These are phyloP conservation scores for Butyriboletus loyo DNA, from an alignment of 768 basidiomycete genomes.

Conservation along the genomic window DNA sequence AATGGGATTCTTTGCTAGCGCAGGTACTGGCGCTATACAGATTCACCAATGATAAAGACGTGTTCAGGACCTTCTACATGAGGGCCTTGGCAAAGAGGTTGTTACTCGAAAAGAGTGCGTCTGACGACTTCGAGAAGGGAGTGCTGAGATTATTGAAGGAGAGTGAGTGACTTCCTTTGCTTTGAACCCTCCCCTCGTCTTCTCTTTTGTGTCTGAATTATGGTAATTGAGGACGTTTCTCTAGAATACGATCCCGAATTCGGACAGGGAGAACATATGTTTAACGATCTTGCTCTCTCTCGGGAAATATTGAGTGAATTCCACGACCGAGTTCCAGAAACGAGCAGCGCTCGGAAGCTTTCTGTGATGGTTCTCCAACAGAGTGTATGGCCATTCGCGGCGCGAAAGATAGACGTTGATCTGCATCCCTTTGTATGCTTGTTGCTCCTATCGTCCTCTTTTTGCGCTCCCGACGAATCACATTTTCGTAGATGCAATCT, in stretches of 20 bases:
- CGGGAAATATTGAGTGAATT: slow-evolving; percentile 69
- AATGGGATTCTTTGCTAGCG: slow-evolving; percentile 63
- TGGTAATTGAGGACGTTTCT: slow-evolving; percentile 13
- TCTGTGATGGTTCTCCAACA: slow-evolving; percentile 82
- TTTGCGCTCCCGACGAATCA: slow-evolving; percentile 7
- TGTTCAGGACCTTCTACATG: slow-evolving; percentile 91
- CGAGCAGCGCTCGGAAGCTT: slow-evolving; percentile 47
- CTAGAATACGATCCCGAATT: slow-evolving; percentile 95
- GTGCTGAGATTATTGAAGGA: slow-evolving; percentile 87
- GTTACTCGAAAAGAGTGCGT: slow-evolving; percentile 79
- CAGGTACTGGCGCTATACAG: slow-evolving; percentile 72
- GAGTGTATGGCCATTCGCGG: slow-evolving; percentile 83
- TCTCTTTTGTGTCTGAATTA: not conserved
- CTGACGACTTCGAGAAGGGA: slow-evolving; percentile 80
- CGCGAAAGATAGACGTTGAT: slow-evolving; percentile 47
- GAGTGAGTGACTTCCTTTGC: slow-evolving; percentile 41
- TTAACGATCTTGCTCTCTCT: slow-evolving; percentile 82
- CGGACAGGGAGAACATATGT: slow-evolving; percentile 92
- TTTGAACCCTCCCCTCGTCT: no score
- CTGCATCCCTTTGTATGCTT: slow-evolving; percentile 51
- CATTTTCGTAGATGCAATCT: slow-evolving; percentile 59
- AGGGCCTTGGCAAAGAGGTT: slow-evolving; percentile 84
- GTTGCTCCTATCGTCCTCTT: not conserved
- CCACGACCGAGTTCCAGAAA: slow-evolving; percentile 42
- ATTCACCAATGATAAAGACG: slow-evolving; percentile 90